phyloP scores from a whole-genome alignment of 2,329 filamentous ascomycete genomes.

The Xylaria hypoxylon region DNA sequence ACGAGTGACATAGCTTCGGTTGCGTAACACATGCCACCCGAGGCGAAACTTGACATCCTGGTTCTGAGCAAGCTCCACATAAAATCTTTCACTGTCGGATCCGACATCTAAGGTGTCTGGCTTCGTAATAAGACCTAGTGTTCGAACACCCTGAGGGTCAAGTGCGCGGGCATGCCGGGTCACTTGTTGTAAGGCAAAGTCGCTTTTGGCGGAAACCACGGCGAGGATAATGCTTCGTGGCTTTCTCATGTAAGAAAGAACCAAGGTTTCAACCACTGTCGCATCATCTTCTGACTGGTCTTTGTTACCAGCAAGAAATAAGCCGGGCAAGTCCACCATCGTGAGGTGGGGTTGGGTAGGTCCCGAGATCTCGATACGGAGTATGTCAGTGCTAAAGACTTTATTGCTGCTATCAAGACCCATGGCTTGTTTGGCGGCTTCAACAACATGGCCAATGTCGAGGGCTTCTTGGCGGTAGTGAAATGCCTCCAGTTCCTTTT shows the following conservation, averaged over 20 bases:
- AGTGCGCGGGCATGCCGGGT: too few species aligned
- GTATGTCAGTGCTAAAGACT: constrained; percentile 58
- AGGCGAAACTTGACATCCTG: constrained; percentile 59
- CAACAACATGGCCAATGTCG: constrained; percentile 51
- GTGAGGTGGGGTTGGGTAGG: constrained; percentile 63
- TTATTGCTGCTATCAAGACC: constrained; percentile 24
- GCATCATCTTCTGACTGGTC: constrained; percentile 58
- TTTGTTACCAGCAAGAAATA: constrained; percentile 60
- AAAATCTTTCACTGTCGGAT: constrained; percentile 56
- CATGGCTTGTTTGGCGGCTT: constrained; percentile 51
- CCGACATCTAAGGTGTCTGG: constrained; percentile 52
- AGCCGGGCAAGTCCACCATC: constrained; percentile 68
- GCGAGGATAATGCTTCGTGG: constrained; percentile 69
- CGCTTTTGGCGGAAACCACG: constrained; percentile 65
- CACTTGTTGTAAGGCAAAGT: too few species aligned
- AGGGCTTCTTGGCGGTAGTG: constrained; percentile 12
- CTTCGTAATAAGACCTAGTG: constrained; percentile 63
- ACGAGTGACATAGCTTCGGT: constrained; percentile 44
- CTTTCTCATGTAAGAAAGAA: constrained; percentile 66
- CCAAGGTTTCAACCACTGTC: constrained; percentile 58
- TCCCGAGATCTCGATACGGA: constrained; percentile 60
- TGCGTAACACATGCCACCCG: constrained; percentile 64
- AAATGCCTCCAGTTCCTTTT: constrained; percentile 39
- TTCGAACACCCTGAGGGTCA: constrained; percentile 58
- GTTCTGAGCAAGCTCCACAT: constrained; percentile 57